Evolutionary conservation across 176 grass and related monocot species (phyloP), one percentile per base, ranked within the genome.

Genomic region (Phragmites australis): DNA sequence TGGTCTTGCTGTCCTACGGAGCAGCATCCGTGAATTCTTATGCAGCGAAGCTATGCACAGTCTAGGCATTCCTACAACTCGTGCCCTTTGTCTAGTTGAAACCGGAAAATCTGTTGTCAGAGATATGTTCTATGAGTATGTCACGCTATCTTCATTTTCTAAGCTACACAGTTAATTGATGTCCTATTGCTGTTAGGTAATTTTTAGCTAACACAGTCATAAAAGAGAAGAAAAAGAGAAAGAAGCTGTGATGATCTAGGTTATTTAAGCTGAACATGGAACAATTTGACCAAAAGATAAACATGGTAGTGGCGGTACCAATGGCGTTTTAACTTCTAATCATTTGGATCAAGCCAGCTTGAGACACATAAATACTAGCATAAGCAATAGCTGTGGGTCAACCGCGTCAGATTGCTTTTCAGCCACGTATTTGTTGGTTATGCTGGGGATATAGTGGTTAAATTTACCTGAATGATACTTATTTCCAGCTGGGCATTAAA

Each of bases 91-190:
- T 89, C 80, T 94, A 77, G 88, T 98, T 74, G 91, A 91, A 49
- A 94, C 96, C 21, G 96, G 96, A 17, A 98, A 94, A 84, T 80
- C 76, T 68, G 96, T 98, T 74, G 86, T 87, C 15, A 83, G 96
- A 75, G 96, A 98, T 74, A 95, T 98, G 92, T 98, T 98, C 72
- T 98, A 98, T 34, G 96, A 98, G 96, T 98, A 98, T 85, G 95
- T 87, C 72, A 51, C n/a, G 15, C 59, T 59, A 57, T 82, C 64
- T 81, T 84, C 5, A 18, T 45, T 71, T 77, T 65, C 54, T 55
- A 55, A 17, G 46, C n/a, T 86, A 19, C 8, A 46, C 21, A 21
- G 29, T 72, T 72, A 52, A 37, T 40, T 62, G 5, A 26, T 65
- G 5, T 41, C 9, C 37, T 10, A 27, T 41, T 7, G 8, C 14